A percentile compares a stretch with the other conserved stretches of the same genome.
Conservation (phyloP, 2,329 filamentous ascomycete genomes). For the Myrmaecium sp. region DNA sequence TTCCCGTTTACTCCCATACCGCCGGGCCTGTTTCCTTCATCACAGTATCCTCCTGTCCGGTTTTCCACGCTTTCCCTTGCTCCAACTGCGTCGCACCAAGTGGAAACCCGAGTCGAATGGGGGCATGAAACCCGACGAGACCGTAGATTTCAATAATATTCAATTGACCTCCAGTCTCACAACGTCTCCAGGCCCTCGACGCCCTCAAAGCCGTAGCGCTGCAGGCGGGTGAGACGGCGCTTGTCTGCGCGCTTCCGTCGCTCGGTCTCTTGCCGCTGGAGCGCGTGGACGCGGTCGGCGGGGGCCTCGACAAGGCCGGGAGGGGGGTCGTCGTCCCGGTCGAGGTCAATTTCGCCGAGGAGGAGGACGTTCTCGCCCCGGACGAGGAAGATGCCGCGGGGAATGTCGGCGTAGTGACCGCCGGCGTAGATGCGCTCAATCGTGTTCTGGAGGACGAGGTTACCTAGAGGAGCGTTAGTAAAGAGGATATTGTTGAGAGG, state of each 20-base stretch:
- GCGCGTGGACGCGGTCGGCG: constrained; percentile 49
- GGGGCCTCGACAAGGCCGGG: constrained; percentile 50
- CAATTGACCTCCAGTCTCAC: constrained; percentile 1
- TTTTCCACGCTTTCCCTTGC: neutral
- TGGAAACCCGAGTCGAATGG: neutral
- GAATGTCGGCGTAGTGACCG: constrained; percentile 65
- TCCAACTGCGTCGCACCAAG: neutral
- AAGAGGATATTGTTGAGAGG: neutral
- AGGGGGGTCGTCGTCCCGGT: constrained; percentile 81
- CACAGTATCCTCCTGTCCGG: neutral
- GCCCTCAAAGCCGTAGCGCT: constrained; percentile 5
- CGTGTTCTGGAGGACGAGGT: constrained; percentile 86
- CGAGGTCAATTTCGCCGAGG: constrained; percentile 89
- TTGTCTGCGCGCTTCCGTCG: constrained; percentile 39
- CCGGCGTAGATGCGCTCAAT: constrained; percentile 70
- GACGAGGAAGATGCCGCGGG: constrained; percentile 76
- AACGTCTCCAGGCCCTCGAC: constrained; percentile 4
- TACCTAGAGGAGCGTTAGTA: constrained; percentile 41
- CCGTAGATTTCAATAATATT: neutral
- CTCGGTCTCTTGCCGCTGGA: constrained; percentile 55
- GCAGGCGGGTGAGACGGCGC: constrained; percentile 3
- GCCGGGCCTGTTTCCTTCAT: neutral
- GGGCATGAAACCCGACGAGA: too few species aligned
- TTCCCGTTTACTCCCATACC: neutral
- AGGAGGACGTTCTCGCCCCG: constrained; percentile 94